Conservation (phyloP, 2,329 filamentous ascomycete species). For the Neofusicoccum sp. region DNA sequence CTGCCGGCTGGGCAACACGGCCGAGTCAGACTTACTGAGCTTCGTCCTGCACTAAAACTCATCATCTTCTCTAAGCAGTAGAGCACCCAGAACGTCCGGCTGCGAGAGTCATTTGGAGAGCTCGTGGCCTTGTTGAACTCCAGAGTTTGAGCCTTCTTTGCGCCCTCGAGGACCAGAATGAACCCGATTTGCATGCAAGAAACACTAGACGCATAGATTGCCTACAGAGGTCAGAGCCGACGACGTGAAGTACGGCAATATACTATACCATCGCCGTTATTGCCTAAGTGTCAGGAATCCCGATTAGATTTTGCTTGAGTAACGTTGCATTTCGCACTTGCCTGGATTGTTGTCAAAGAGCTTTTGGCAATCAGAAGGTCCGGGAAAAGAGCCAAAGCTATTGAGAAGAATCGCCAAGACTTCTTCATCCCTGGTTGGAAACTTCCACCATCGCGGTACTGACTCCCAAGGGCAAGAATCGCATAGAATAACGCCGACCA, state of each 20-base stretch:
- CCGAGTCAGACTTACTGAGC: conserved; percentile 33
- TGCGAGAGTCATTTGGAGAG: conserved; percentile 23
- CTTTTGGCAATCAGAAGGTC: conserved; percentile 35
- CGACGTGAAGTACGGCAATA: no score
- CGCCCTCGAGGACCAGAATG: conserved; percentile 31
- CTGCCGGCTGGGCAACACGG: not conserved
- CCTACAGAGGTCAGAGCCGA: no score
- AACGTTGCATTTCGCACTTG: not conserved
- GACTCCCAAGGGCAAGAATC: conserved; percentile 43
- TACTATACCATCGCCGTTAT: no score
- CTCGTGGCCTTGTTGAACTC: conserved; percentile 34
- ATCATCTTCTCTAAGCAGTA: conserved; percentile 44
- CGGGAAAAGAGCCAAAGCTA: conserved; percentile 40
- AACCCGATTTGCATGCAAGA: no score
- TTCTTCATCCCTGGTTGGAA: conserved; percentile 45
- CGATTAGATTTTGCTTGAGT: no score
- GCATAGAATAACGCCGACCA: conserved; percentile 45
- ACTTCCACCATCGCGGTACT: conserved; percentile 38
- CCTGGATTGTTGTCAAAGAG: conserved; percentile 31
- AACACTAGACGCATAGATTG: no score
- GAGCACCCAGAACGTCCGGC: conserved; percentile 45
- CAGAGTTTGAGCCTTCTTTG: conserved; percentile 37
- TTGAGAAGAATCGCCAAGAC: conserved; percentile 45
- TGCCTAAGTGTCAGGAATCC: no score
- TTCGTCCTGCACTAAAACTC: conserved; percentile 35